Conservation (phyloP, 768 basidiomycete species). For the Suillus clintonianus region DNA sequence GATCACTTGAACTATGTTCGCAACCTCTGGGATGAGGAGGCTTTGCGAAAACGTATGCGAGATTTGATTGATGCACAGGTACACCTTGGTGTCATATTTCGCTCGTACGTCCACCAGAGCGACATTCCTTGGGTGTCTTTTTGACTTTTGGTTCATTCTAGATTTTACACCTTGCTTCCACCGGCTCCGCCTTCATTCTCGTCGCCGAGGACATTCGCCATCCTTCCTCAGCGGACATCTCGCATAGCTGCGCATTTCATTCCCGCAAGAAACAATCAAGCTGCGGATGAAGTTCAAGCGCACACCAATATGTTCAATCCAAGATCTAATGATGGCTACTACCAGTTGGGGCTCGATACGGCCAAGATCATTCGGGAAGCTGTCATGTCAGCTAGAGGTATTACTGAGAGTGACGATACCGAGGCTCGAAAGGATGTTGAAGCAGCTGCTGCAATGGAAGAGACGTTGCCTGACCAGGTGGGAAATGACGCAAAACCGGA, state of each 20-base stretch:
- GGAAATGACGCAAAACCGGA: neutral
- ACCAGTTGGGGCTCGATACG: conserved; percentile 73
- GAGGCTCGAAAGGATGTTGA: conserved; percentile 6
- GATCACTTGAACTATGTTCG: conserved; percentile 92
- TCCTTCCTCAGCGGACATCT: conserved; percentile 61
- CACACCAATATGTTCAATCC: conserved; percentile 89
- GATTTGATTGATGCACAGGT: conserved; percentile 61
- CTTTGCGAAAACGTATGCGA: conserved; percentile 61
- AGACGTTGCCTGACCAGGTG: neutral
- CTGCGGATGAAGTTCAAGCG: conserved; percentile 76
- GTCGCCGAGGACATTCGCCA: conserved; percentile 70
- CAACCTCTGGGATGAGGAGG: conserved; percentile 78
- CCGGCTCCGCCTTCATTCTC: conserved; percentile 59
- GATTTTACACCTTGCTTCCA: conserved; percentile 82
- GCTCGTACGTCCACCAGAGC: conserved; percentile 53
- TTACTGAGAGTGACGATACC: conserved; percentile 6
- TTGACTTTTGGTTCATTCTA: conserved; percentile 30
- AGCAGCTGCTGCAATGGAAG: conserved; percentile 12
- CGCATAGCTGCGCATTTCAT: conserved; percentile 56
- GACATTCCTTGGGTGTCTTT: neutral
- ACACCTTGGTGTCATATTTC: conserved; percentile 66
- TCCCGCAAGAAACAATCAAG: conserved; percentile 65
- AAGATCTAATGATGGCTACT: conserved; percentile 86
- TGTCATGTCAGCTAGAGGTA: conserved; percentile 35
- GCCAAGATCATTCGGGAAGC: conserved; percentile 65